Evolutionary conservation across 1,139 yeast genomes (phyloP), one percentile per base, ranked within the genome.

Genomic region (Taphrina communis): DNA sequence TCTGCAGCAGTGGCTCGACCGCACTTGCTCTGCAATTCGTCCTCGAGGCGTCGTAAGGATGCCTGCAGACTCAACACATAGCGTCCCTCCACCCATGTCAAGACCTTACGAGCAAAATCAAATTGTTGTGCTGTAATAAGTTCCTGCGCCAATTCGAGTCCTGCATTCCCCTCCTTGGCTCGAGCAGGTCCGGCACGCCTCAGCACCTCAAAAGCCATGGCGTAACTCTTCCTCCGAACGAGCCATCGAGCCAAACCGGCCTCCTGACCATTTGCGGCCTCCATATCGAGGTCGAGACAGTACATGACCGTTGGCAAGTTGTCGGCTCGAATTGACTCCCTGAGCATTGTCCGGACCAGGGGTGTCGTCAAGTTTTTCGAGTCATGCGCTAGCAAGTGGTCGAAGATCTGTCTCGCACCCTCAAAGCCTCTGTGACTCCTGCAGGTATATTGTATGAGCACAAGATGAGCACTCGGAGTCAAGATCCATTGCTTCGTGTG

Each of bases 211-310:
- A 55, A 63, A 9, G 67, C 67, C 50, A 35, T 19, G n/a, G 39
- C 6, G 14, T 42, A 50, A n/a, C 12, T 48, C n/a, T 55, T 17
- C 14, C 61, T 35, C 25, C 25, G 55, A 19, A 38, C 14, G 31
- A 63, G 36, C 67, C 67, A 63, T 11, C 56, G 21, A 9, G 67
- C 67, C 21, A 63, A 36, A 2, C 67, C 67, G 11, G 67, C 46
- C 36, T 63, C 67, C 42, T 63, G 67, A n/a, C 67, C 67, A 44
- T 8, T 17, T 5, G 53, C 50, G 8, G 61, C 19, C 8, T 35
- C 41, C 4, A 4, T 25, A 25, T 63, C 67, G 19, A 46, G 52
- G 7, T 17, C 31, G 8, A 63, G 55, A 44, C 67, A 63, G 48
- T 44, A 21, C 21, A 31, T 46, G 35, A 50, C 67, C 5, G 14